Evolutionary conservation across 108 stramenopile species (phyloP), one percentile per base, ranked within the genome.

Genomic region (Cyclostephanos invisitatus): DNA sequence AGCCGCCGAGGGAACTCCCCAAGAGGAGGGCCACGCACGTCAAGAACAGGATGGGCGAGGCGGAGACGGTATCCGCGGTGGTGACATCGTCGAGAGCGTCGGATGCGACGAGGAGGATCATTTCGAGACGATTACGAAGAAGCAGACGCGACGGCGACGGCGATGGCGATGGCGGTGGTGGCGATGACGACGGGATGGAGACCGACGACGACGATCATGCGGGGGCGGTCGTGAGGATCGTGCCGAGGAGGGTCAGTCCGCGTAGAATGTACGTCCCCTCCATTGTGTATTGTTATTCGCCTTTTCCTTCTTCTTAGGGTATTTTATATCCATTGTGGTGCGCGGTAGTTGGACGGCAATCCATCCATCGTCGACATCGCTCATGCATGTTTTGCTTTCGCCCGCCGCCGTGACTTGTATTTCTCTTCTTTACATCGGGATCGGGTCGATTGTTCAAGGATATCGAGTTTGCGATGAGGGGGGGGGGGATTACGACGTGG

Each of bases 31-130:
- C 73, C 12, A 54, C 70, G 15, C 80, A 74, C 48, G 68, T 73
- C 64, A 81, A 81, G 62, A 68, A 70, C 14, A 81, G 69, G 48
- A 81, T 81, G 47, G 66, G 61, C 44, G 73, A 81, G 20, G 64
- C 54, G 22, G 66, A 81, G 28, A 81, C 74, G 8, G 65, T 81
- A 27, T 73, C 79, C 0, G 68, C 73, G 28, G 73, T 81, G 63
- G 64, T 69, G 40, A 57, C 70, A 14, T 40, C 53, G 5, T 20
- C 53, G 50, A 5, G 4, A 49, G 56, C 37, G 58, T 32, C 32
- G 51, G 17, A 67, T 37, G 40, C 8, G 37, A 54, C 10, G 44
- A 56, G n/a, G 51, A 57, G 4, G 32, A 32, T 32, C 4, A 32
- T 24, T 62, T 54, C 44, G 44, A 14, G 44, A 46, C 44, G 44